A percentile compares a stretch with the other conserved stretches of the same genome.
These are phyloP conservation scores for Podila verticillata DNA, from an alignment of 192 early-diverging fungal genomes.

Conservation along the genomic window DNA sequence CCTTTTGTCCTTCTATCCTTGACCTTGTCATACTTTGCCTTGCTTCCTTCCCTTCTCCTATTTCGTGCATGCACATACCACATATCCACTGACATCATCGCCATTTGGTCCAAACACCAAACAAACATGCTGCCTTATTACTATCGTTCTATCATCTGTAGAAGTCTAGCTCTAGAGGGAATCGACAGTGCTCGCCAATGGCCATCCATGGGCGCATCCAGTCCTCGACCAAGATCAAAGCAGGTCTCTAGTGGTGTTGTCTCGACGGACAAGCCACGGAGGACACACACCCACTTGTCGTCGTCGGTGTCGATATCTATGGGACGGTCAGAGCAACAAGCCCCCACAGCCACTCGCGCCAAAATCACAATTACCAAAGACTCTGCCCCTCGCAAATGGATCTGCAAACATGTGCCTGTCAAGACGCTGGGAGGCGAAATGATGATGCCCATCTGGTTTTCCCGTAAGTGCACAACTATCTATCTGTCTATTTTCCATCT, in stretches of 20 bases:
- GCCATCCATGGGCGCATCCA: constrained; percentile 28
- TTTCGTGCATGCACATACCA: not conserved
- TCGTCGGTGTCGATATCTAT: too few relatives aligned
- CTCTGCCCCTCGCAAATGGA: constrained; percentile 42
- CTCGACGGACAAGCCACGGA: not conserved
- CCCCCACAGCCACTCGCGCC: constrained; percentile 11
- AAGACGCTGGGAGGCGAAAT: constrained; percentile 47
- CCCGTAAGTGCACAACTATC: constrained; percentile 9
- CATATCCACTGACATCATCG: constrained; percentile 3
- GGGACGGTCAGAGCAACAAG: too few relatives aligned
- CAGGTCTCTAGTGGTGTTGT: not conserved
- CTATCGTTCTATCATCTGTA: constrained; percentile 8
- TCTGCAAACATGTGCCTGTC: constrained; percentile 40
- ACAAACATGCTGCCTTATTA: constrained; percentile 1
- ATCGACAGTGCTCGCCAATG: constrained; percentile 37
- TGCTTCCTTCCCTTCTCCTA: not conserved
- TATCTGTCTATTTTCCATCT: not conserved
- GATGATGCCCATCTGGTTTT: constrained; percentile 48
- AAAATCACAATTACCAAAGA: constrained; percentile 45
- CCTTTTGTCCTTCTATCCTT: not conserved
- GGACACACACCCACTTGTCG: too few relatives aligned
- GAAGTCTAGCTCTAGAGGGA: constrained; percentile 40
- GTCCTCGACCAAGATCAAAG: not conserved
- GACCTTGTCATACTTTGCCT: not conserved
- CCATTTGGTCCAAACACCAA: not conserved